A percentile compares a stretch with the other conserved stretches of the same genome.
Evolutionary conservation across 768 basidiomycete species (phyloP).

Genomic region (Tylopilus balloui): DNA sequence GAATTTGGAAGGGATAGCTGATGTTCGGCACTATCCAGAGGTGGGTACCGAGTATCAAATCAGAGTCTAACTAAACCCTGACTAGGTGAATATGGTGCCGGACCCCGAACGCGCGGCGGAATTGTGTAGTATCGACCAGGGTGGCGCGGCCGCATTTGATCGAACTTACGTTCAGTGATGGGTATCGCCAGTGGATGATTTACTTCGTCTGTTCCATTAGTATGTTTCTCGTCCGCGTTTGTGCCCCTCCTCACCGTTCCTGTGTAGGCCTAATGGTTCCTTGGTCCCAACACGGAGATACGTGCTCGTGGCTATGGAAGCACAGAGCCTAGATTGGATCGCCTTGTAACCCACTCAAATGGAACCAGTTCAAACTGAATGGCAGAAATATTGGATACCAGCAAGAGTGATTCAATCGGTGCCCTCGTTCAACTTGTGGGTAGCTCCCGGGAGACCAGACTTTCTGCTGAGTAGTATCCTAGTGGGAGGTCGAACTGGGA

Average conservation of each 20-base stretch:
- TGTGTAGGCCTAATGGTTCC: slow-evolving; percentile 4
- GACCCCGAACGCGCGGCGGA: slow-evolving; percentile 8
- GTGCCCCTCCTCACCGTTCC: not conserved
- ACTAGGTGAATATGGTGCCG: slow-evolving; percentile 1
- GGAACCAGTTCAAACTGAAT: slow-evolving; percentile 7
- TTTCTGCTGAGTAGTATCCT: not conserved
- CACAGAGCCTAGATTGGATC: slow-evolving; percentile 8
- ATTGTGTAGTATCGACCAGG: slow-evolving; percentile 9
- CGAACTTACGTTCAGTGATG: slow-evolving; percentile 9
- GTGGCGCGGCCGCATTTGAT: slow-evolving; percentile 14
- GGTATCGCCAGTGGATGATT: slow-evolving; percentile 11
- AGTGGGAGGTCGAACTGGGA: slow-evolving; percentile 19
- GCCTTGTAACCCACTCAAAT: slow-evolving; percentile 3
- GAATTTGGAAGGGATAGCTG: not conserved
- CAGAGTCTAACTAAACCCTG: not conserved
- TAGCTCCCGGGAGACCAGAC: not conserved
- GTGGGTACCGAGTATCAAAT: not conserved
- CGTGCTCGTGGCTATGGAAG: not conserved
- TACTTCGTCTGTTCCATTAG: slow-evolving; percentile 9
- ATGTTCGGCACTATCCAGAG: slow-evolving; percentile 5
- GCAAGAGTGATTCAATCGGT: not conserved
- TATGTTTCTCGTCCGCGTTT: not conserved
- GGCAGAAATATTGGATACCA: slow-evolving; percentile 9
- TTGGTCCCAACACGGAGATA: not conserved
- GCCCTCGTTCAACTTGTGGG: slow-evolving; percentile 2